Percentiles rank a stretch among this genome's conserved stretches.
Conservation (phyloP, 2,329 filamentous ascomycete genomes). For the Sporothrix schenckii region DNA sequence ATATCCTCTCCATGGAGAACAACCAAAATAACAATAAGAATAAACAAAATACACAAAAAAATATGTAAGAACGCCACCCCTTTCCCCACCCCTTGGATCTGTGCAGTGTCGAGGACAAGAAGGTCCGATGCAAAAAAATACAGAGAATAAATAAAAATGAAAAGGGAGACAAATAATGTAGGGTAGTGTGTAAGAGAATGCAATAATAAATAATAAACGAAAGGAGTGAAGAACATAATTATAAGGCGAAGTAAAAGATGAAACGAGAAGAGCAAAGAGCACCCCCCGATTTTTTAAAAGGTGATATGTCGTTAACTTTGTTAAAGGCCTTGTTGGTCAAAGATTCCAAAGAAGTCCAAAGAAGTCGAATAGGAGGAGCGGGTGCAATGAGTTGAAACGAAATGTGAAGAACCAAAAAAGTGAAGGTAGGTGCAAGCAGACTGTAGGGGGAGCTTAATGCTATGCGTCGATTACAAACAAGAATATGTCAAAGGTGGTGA, state of each 20-base stretch:
- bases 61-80: not conserved
- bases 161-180: not conserved
- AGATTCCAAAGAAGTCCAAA: not conserved
- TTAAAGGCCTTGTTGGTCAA: not conserved
- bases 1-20: slow-evolving; percentile 6
- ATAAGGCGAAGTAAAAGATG: slow-evolving; percentile 12
- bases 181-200: not conserved
- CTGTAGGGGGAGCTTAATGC: not conserved
- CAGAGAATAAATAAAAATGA: slow-evolving; percentile 10
- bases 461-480: slow-evolving; percentile 7
- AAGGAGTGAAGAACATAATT: not conserved
- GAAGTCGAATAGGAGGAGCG: not conserved
- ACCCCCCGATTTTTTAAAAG: slow-evolving; percentile 4
- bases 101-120: slow-evolving; percentile 14
- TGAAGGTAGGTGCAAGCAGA: not conserved
- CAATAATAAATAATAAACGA: not conserved
- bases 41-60: slow-evolving; percentile 1
- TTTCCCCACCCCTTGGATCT: too few species aligned
- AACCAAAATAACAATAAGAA: not conserved
- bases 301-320: not conserved
- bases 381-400: not conserved
- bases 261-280: not conserved
- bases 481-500: not conserved
- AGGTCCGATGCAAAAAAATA: slow-evolving; percentile 9
- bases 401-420: not conserved